Evolutionary conservation across 1,284 basidiomycete genomes (phyloP).

Genomic region (Porogramme epimiltina): DNA sequence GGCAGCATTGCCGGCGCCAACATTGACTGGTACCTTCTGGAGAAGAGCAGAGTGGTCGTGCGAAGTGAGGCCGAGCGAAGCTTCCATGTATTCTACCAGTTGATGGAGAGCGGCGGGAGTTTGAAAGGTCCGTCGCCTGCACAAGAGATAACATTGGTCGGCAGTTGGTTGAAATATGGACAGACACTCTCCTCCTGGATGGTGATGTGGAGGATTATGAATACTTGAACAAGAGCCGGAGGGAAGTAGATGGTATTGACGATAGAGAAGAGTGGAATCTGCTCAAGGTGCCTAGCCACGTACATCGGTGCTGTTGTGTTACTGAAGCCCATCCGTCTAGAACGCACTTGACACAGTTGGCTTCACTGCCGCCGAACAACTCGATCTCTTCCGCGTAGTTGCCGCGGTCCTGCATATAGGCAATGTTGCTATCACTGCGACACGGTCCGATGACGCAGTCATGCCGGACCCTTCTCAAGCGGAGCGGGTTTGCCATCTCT

Average conservation of each 20-base stretch:
- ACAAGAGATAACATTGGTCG: slow-evolving; percentile 16
- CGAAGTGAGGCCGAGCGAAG: slow-evolving; percentile 87
- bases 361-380: slow-evolving; percentile 83
- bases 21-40: slow-evolving; percentile 98
- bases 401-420: slow-evolving; percentile 96
- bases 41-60: slow-evolving; percentile 96
- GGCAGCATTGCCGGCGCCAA: slow-evolving; percentile 98
- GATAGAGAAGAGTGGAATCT: slow-evolving; percentile 88
- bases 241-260: slow-evolving; percentile 94
- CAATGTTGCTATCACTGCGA: slow-evolving; percentile 85
- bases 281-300: slow-evolving; percentile 65
- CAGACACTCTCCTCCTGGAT: slow-evolving; percentile 79
- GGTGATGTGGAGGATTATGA: slow-evolving; percentile 84
- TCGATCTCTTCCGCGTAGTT: slow-evolving; percentile 93
- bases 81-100: slow-evolving; percentile 98
- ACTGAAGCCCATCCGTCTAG: slow-evolving; percentile 35
- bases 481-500: slow-evolving; percentile 91
- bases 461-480: slow-evolving; percentile 83
- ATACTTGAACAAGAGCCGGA: slow-evolving; percentile 88
- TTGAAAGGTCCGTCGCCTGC: slow-evolving; percentile 57
- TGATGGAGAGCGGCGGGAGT: slow-evolving; percentile 65
- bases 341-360: slow-evolving; percentile 86
- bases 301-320: too few species aligned
- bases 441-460: slow-evolving; percentile 86
- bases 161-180: neutral